These are phyloP conservation scores for Neospermospora avenae DNA, from an alignment of 2,329 filamentous ascomycete genomes.

Conservation along the genomic window DNA sequence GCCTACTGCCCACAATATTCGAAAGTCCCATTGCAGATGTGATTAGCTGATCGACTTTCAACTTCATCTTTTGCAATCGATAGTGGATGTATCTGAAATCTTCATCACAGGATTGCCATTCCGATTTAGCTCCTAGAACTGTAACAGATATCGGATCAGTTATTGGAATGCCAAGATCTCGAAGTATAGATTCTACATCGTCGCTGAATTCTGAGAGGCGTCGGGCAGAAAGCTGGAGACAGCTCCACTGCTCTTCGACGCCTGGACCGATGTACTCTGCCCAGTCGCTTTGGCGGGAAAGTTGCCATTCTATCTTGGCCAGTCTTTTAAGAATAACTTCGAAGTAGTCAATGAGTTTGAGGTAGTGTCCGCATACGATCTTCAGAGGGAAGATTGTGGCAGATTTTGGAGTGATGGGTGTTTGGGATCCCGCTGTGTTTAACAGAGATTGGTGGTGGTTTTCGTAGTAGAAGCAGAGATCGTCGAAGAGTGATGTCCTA, in stretches of 20 bases:
- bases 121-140: too few relatives aligned
- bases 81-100: constrained; percentile 1
- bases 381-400: constrained; percentile 10
- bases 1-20: neutral
- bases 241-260: constrained; percentile 7
- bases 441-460: neutral
- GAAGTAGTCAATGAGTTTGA: constrained; percentile 12
- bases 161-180: neutral
- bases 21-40: neutral
- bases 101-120: neutral
- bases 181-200: neutral
- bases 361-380: constrained; percentile 11
- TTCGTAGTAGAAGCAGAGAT: constrained; percentile 16
- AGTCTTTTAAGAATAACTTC: neutral
- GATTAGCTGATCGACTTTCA: neutral
- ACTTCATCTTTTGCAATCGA: neutral
- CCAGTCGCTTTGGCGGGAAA: constrained; percentile 2
- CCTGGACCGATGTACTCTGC: neutral
- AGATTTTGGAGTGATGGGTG: neutral
- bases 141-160: neutral
- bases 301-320: neutral
- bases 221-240: neutral
- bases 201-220: neutral
- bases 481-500: constrained; percentile 15
- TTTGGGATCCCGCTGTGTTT: neutral